Evolutionary conservation across 2,329 filamentous ascomycete genomes (phyloP).

Genomic region (Verticillium nubilum): DNA sequence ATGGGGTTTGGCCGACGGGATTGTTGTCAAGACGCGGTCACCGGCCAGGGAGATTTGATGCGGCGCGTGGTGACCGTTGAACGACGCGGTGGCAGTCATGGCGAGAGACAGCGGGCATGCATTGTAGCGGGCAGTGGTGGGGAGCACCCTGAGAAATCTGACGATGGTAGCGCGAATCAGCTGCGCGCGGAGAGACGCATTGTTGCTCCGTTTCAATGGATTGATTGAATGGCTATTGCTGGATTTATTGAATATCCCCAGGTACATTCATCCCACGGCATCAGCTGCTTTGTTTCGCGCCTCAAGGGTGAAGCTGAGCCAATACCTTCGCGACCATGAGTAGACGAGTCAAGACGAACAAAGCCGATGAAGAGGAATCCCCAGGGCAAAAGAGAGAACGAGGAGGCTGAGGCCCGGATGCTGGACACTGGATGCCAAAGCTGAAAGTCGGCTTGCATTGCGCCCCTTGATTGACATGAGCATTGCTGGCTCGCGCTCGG

Average conservation of each 20-base stretch:
- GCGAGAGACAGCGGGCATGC: background rate
- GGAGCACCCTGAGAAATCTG: background rate
- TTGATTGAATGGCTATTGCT: background rate
- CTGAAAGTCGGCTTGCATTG: background rate
- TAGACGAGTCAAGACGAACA: background rate
- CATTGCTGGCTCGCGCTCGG: background rate
- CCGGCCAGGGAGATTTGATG: background rate
- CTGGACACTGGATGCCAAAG: background rate
- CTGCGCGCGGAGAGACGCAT: background rate
- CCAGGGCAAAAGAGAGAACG: background rate
- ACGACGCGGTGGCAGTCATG: background rate
- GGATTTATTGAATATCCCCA: background rate
- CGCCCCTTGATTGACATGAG: background rate
- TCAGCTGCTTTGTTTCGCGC: background rate
- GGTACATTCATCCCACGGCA: background rate
- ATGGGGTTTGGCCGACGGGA: background rate
- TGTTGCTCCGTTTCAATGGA: background rate
- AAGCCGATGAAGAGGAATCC: background rate
- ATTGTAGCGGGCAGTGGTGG: background rate
- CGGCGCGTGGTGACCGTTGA: background rate
- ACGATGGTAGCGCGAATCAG: background rate
- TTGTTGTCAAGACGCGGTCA: background rate
- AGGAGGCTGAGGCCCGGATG: background rate
- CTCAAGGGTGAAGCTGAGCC: background rate
- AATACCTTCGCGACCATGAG: background rate